These are phyloP conservation scores for Infundibulicybe gibba DNA, from an alignment of 768 basidiomycete genomes.

Conservation along the genomic window DNA sequence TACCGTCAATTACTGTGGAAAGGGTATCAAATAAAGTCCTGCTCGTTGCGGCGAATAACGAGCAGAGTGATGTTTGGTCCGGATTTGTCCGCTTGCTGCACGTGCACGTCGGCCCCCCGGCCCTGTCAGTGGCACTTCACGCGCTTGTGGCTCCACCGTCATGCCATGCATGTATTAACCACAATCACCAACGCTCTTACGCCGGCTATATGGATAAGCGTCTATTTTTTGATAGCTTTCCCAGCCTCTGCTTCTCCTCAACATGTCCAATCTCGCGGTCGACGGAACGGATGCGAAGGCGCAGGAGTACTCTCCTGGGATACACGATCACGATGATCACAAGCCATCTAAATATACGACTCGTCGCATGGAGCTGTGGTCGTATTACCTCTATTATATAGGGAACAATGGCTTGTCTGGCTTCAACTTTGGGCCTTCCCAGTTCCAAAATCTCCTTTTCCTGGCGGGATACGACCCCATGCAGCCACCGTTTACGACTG, in stretches of 20 bases:
- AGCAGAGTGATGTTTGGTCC: conserved; percentile 22
- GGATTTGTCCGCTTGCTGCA: conserved; percentile 32
- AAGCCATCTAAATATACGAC: conserved; percentile 28
- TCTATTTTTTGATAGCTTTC: background rate
- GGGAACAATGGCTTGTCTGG: conserved; percentile 70
- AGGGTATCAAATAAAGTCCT: conserved; percentile 3
- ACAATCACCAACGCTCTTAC: background rate
- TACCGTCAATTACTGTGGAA: conserved; percentile 5
- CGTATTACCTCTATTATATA: conserved; percentile 59
- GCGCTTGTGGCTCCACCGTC: background rate
- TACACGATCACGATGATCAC: background rate
- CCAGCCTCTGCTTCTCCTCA: background rate
- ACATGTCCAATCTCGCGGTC: background rate
- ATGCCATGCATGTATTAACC: background rate
- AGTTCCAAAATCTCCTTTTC: conserved; percentile 72
- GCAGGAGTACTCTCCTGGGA: background rate
- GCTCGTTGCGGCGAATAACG: conserved; percentile 8
- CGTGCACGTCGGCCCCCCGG: conserved; percentile 7
- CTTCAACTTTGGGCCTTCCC: conserved; percentile 71
- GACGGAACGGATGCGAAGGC: background rate
- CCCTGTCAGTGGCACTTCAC: background rate
- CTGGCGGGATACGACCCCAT: conserved; percentile 71
- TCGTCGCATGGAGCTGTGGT: conserved; percentile 48
- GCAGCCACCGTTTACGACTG: conserved; percentile 45
- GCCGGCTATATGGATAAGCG: background rate